Conservation (phyloP, 2,329 filamentous ascomycete species). For the Aspergillus tanneri region DNA sequence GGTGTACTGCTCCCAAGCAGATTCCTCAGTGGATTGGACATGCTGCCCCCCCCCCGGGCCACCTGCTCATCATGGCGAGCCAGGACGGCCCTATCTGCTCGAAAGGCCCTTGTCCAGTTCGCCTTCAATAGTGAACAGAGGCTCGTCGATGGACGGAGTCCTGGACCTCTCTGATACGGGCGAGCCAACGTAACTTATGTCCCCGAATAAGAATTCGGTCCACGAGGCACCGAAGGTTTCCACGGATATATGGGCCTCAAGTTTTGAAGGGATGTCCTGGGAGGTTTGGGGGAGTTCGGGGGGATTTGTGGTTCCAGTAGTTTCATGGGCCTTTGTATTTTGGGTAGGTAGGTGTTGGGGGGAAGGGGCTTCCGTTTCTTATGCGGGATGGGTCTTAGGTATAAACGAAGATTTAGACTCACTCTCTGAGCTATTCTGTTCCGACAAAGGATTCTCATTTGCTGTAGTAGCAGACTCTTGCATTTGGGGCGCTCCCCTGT, state of each 20-base stretch:
- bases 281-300: not conserved
- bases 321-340: not conserved
- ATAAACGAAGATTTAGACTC: slow-evolving; percentile 9
- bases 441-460: slow-evolving; percentile 10
- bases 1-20: not conserved
- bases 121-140: slow-evolving; percentile 2
- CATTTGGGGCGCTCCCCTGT: not conserved
- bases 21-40: not conserved
- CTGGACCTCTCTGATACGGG: slow-evolving; percentile 12
- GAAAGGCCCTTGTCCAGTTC: not conserved
- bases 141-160: slow-evolving; percentile 9
- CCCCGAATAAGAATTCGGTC: slow-evolving; percentile 1
- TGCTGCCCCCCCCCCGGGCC: not conserved
- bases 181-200: slow-evolving; percentile 13
- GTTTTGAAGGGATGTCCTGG: not conserved
- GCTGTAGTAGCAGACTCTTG: not conserved
- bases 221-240: slow-evolving; percentile 4
- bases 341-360: too few species aligned
- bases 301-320: not conserved
- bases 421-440: slow-evolving; percentile 16
- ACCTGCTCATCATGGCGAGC: not conserved
- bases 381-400: too few species aligned
- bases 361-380: too few species aligned
- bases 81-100: not conserved
- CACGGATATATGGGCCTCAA: not conserved